Evolutionary conservation across 345 rosid species (phyloP).

Genomic region (Alliaria petiolata): DNA sequence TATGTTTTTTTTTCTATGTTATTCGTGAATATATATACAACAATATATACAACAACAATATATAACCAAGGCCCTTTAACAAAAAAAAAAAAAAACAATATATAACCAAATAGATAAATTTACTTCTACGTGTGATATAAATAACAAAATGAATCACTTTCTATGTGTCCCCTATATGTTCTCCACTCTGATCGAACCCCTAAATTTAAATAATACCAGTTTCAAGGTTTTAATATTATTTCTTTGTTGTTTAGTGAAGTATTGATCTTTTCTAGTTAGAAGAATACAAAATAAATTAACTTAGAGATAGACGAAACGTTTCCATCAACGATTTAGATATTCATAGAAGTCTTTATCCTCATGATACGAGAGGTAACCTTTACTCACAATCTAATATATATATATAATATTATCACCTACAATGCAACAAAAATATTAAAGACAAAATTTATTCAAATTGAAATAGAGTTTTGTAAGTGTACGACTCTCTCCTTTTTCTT

Average conservation of each 20-base stretch:
- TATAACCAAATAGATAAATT: neutral
- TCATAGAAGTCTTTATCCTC: constrained; percentile 2
- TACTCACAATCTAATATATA: neutral
- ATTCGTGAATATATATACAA: no score
- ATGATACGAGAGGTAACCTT: constrained; percentile 2
- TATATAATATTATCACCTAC: no score
- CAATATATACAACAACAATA: no score
- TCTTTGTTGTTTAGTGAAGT: neutral
- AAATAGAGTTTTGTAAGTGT: constrained; percentile 15
- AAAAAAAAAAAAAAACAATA: no score
- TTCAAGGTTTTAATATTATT: neutral
- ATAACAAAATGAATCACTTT: neutral
- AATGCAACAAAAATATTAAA: neutral
- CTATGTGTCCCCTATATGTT: no score
- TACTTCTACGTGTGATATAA: neutral
- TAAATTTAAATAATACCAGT: no score
- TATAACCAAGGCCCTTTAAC: no score
- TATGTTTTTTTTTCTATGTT: no score
- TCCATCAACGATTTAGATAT: neutral
- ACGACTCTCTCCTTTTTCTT: constrained; percentile 14
- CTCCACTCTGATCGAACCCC: neutral
- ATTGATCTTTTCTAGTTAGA: neutral
- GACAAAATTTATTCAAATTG: neutral
- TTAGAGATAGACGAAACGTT: neutral
- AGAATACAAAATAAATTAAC: neutral